A percentile compares a stretch with the other conserved stretches of the same genome.
Conservation (phyloP, 768 basidiomycete species). For the Pluteus cervinus region DNA sequence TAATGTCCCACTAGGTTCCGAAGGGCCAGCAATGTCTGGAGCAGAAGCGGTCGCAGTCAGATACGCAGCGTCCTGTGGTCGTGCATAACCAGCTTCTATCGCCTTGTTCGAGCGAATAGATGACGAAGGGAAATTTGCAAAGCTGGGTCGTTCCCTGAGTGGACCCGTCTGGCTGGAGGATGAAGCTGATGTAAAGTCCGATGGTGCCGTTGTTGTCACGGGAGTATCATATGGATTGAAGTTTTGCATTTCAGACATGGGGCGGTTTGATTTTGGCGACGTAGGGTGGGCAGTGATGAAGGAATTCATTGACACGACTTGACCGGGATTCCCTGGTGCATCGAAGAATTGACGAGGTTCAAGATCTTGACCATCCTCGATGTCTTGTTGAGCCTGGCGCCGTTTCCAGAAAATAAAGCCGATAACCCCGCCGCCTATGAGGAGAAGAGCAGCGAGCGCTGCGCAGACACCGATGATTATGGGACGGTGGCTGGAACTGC, state of each 20-base stretch:
- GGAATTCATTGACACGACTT: slow-evolving; percentile 12
- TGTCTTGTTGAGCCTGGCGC: slow-evolving; percentile 6
- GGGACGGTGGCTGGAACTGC: too few species aligned
- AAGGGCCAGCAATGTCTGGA: too few species aligned
- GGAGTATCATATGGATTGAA: too few species aligned
- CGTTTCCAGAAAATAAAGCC: slow-evolving; percentile 12
- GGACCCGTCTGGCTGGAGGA: slow-evolving; percentile 1
- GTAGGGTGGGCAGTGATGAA: slow-evolving; percentile 7
- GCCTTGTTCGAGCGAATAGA: slow-evolving; percentile 13
- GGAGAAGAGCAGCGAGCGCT: slow-evolving; percentile 21
- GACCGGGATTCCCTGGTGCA: slow-evolving; percentile 8
- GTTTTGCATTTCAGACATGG: too few species aligned
- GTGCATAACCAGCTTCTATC: slow-evolving; percentile 16
- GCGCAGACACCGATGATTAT: slow-evolving; percentile 26
- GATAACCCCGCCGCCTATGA: slow-evolving; percentile 15
- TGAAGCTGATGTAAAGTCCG: slow-evolving; percentile 1
- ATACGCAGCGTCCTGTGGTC: slow-evolving; percentile 4
- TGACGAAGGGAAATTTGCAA: slow-evolving; percentile 11
- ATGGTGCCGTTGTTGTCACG: too few species aligned
- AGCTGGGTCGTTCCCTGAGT: slow-evolving; percentile 4
- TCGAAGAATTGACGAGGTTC: slow-evolving; percentile 11
- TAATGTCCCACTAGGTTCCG: too few species aligned
- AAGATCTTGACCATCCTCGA: slow-evolving; percentile 6
- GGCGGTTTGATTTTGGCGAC: too few species aligned
- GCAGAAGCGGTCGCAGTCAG: slow-evolving; percentile 2